A percentile compares a stretch with the other conserved stretches of the same genome.
Evolutionary conservation across 768 basidiomycete genomes (phyloP).

Genomic region (Termitomyces bulborhizus): DNA sequence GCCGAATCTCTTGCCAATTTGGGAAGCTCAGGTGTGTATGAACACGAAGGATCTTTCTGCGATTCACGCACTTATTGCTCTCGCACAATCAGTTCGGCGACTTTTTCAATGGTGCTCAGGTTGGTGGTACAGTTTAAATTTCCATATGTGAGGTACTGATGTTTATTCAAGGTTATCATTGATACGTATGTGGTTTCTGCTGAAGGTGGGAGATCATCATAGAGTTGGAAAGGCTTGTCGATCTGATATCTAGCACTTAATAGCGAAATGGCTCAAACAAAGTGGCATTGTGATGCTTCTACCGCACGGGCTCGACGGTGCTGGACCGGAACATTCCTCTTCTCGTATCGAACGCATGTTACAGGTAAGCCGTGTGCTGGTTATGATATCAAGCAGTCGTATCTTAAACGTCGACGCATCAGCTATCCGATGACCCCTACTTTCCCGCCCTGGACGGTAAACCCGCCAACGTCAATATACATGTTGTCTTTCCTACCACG

Average conservation of each 20-base stretch:
- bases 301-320: conserved; percentile 88
- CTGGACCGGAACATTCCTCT: conserved; percentile 91
- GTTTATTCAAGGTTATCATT: conserved; percentile 58
- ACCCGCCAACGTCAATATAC: conserved; percentile 69
- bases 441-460: conserved; percentile 18
- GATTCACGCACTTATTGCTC: neutral
- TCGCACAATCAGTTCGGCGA: conserved; percentile 65
- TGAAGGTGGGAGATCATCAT: conserved; percentile 52
- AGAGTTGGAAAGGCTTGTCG: neutral
- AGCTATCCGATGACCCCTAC: conserved; percentile 78
- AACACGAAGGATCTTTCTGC: neutral
- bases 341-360: conserved; percentile 84
- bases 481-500: conserved; percentile 81
- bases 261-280: conserved; percentile 92
- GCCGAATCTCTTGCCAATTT: conserved; percentile 76
- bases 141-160: neutral
- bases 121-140: conserved; percentile 12
- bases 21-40: conserved; percentile 77
- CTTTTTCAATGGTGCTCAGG: conserved; percentile 88
- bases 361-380: conserved; percentile 43
- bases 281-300: conserved; percentile 82
- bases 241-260: neutral
- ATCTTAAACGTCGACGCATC: neutral
- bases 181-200: conserved; percentile 84
- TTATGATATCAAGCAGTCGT: too few relatives aligned